A percentile compares a stretch with the other conserved stretches of the same genome.
phyloP scores from a whole-genome alignment of 2,329 filamentous ascomycete genomes.

The Cladophialophora psammophila region DNA sequence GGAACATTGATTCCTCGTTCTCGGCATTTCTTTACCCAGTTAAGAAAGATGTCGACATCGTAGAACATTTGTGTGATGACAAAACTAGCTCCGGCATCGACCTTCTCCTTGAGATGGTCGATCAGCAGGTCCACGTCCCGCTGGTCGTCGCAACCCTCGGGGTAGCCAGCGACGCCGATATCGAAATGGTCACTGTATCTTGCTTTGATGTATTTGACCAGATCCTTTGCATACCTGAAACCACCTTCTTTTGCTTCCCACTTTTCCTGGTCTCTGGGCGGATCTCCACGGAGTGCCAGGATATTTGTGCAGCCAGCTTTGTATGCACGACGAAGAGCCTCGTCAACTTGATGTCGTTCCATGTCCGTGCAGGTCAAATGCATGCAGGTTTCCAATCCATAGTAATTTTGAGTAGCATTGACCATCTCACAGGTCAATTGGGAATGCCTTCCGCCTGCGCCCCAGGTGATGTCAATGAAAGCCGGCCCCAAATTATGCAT shows the following conservation, averaged over 20 bases:
- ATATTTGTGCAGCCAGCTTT: conserved; percentile 98
- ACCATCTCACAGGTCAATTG: conserved; percentile 98
- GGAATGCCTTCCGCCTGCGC: conserved; percentile 88
- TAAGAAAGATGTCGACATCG: conserved; percentile 91
- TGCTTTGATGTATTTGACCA: conserved; percentile 82
- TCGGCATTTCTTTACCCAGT: conserved; percentile 87
- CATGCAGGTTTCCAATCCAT: conserved; percentile 98
- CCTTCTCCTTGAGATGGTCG: conserved; percentile 94
- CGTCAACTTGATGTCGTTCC: conserved; percentile 89
- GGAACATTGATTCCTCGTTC: conserved; percentile 82
- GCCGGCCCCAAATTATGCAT: conserved; percentile 94
- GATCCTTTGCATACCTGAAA: conserved; percentile 90
- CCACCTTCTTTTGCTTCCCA: conserved; percentile 88
- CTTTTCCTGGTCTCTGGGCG: conserved; percentile 89
- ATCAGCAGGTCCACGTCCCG: conserved; percentile 83
- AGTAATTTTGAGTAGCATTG: conserved; percentile 89
- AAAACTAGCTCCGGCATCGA: conserved; percentile 91
- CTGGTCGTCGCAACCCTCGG: conserved; percentile 94
- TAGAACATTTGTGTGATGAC: conserved; percentile 99
- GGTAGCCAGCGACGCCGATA: conserved; percentile 96
- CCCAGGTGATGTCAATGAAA: conserved; percentile 99
- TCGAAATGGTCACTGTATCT: conserved; percentile 91
- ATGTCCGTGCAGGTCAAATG: conserved; percentile 98
- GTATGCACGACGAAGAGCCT: conserved; percentile 86
- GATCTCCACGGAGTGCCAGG: conserved; percentile 88